phyloP scores from a whole-genome alignment of 176 grass and related monocot genomes.

The Panicum miliaceum region DNA sequence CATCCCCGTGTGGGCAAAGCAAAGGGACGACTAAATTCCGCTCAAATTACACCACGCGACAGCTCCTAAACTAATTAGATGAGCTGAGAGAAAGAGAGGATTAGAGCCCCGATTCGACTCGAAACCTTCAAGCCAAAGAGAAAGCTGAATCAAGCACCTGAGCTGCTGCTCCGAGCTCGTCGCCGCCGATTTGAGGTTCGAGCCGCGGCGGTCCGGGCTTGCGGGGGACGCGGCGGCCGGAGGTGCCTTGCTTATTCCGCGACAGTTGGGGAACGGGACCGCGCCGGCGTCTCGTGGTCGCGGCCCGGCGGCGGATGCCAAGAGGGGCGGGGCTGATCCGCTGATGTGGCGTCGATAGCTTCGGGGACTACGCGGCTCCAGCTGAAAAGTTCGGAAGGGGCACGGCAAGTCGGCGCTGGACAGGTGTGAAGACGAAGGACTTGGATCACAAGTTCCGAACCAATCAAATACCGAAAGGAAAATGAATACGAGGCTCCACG shows the following conservation, averaged over 20 bases:
- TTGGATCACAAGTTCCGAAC: neutral
- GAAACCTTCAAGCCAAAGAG: neutral
- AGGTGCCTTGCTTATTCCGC: neutral
- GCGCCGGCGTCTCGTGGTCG: neutral
- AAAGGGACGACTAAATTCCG: neutral
- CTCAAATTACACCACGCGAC: neutral
- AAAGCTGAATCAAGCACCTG: slow-evolving; percentile 23
- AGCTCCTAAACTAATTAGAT: neutral
- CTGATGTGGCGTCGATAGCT: slow-evolving; percentile 29
- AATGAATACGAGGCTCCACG: neutral
- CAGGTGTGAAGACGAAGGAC: neutral
- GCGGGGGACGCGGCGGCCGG: neutral
- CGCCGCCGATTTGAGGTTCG: neutral
- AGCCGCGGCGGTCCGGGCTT: neutral
- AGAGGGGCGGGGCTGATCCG: neutral
- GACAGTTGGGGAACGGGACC: neutral
- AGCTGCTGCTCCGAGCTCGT: neutral
- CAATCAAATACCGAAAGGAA: neutral
- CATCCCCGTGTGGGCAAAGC: neutral
- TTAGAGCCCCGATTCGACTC: neutral
- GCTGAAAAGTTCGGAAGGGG: neutral
- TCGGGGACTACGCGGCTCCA: neutral
- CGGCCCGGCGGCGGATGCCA: neutral
- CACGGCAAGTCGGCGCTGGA: slow-evolving; percentile 16
- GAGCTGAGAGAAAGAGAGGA: neutral